Evolutionary conservation across 345 rosid genomes (phyloP).

Genomic region (Lepidium sativum): DNA sequence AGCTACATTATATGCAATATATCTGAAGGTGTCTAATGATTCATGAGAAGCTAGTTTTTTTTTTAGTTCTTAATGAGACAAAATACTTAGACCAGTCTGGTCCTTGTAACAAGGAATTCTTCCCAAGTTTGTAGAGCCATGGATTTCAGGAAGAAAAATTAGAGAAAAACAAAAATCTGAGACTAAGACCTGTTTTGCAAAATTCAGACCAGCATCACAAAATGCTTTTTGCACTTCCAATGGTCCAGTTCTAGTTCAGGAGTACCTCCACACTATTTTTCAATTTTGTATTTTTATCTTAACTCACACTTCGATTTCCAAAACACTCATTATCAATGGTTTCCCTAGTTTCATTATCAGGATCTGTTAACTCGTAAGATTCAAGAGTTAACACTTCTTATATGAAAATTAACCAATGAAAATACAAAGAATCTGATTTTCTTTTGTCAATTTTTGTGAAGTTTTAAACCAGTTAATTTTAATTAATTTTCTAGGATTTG

Average conservation of each 20-base stretch:
- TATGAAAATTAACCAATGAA: too few relatives aligned
- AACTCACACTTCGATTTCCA: too few relatives aligned
- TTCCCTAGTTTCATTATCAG: too few relatives aligned
- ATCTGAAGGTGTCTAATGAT: background rate
- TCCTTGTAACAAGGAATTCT: background rate
- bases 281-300: too few relatives aligned
- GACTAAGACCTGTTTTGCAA: slow-evolving; percentile 93
- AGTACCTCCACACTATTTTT: slow-evolving; percentile 99
- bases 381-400: too few relatives aligned
- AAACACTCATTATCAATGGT: too few relatives aligned
- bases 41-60: background rate
- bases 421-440: too few relatives aligned
- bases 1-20: slow-evolving; percentile 10
- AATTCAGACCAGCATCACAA: slow-evolving; percentile 88
- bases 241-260: slow-evolving; percentile 98
- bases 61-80: background rate
- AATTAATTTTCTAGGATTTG: too few relatives aligned
- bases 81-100: background rate
- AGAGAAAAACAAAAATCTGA: slow-evolving; percentile 50
- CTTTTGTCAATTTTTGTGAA: too few relatives aligned
- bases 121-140: slow-evolving; percentile 2
- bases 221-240: slow-evolving; percentile 97
- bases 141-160: slow-evolving; percentile 1
- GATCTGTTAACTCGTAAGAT: too few relatives aligned
- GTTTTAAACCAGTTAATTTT: too few relatives aligned